Base-by-base conservation (phyloP, 78 protist species). In the Dictyostelium brefeldianum region DNA sequence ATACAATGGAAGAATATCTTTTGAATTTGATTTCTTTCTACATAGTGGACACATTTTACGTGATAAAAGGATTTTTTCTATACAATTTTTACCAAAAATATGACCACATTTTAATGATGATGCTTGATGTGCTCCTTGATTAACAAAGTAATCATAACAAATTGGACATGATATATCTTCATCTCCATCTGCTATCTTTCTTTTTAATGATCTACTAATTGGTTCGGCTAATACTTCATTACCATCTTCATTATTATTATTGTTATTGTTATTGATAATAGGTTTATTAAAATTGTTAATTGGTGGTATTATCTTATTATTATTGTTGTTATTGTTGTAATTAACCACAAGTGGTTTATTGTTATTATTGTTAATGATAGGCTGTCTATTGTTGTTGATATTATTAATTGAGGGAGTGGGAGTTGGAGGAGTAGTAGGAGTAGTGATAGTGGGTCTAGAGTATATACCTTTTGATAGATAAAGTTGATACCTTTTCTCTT, bases 31-130 rank as follows among this genome's bases (percentile, higher is more conserved):
- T 20, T 69, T 82, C 12, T 12, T 41, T 53, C 59, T 71, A 54
- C 90, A 83, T 3, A 43, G 29, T 25, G 90, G 81, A 18, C 90
- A 83, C 0, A 59, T 59, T n/a, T n/a, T 59, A 59, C 25, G n/a
- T 59, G 31, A 59, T 59, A 59, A 59, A 10, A 59, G n/a, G 20
- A 14, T 31, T 29, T 78, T 70, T 29, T 83, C 31, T 10, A 36
- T 10, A 71, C 56, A 83, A 11, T 9, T 4, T 53, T 57, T 71
- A 22, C 90, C 79, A 83, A 53, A 83, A 11, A 83, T 70, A 53
- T 83, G 90, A 15, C 90, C 90, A 83, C 90, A 83, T 41, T 71
- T 83, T 2, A 83, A 36, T 43, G 80, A 1, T 43, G 18, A 6
- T 9, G 90, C 57, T 71, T 36, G 56, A n/a, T 83, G 90, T 7